Percentiles rank a stretch among this genome's conserved stretches.
phyloP scores from a whole-genome alignment of 2,329 filamentous ascomycete species.

The Ophiognomonia clavigignenti-juglandacearum region DNA sequence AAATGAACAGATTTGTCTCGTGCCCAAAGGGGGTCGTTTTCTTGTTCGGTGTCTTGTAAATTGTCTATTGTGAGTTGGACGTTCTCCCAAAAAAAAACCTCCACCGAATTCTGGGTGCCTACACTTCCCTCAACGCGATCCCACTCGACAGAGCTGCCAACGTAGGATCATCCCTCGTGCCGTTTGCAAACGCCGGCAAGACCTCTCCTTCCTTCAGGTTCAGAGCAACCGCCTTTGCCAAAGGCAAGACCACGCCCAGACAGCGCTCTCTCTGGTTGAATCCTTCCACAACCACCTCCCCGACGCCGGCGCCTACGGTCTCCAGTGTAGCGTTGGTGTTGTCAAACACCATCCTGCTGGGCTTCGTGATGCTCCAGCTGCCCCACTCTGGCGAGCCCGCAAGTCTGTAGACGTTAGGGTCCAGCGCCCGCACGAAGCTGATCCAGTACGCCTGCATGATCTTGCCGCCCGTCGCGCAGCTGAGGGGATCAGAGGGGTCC shows the following conservation, averaged over 20 bases:
- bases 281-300: conserved; percentile 3
- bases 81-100: too few species aligned
- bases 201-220: conserved; percentile 1
- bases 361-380: conserved; percentile 4
- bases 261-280: conserved; percentile 8
- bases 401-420: conserved; percentile 12
- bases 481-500: neutral
- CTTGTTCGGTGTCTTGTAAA: too few species aligned
- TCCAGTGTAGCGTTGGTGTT: conserved; percentile 3
- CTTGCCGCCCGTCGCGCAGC: conserved; percentile 1
- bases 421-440: conserved; percentile 13
- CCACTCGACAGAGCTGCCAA: too few species aligned
- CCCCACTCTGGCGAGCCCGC: conserved; percentile 10
- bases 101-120: too few species aligned
- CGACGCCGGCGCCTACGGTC: neutral
- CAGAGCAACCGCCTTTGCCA: neutral
- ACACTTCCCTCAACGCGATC: too few species aligned
- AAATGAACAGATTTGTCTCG: too few species aligned
- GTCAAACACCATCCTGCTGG: conserved; percentile 3
- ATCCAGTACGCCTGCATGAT: conserved; percentile 17
- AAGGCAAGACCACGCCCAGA: neutral
- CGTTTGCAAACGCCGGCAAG: conserved; percentile 3
- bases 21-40: too few species aligned
- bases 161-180: conserved; percentile 1
- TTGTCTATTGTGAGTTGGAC: too few species aligned